A percentile compares a stretch with the other conserved stretches of the same genome.
These are phyloP conservation scores for Salix viminalis DNA, from an alignment of 345 rosid species.

Conservation along the genomic window DNA sequence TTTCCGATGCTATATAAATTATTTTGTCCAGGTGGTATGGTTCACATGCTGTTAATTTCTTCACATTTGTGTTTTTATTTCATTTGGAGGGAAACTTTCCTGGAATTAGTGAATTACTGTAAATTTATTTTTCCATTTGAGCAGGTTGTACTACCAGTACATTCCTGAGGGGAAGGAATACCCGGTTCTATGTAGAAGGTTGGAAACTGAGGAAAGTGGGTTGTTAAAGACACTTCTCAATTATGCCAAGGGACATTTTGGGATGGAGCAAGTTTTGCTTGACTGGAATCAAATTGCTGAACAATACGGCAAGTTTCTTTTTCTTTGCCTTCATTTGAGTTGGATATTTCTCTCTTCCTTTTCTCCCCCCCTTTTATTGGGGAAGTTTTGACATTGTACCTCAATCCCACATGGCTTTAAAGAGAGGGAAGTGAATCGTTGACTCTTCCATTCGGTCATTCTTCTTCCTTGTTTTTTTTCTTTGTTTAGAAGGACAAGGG, in stretches of 20 bases:
- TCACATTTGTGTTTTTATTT: background rate
- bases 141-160: constrained; percentile 67
- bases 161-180: constrained; percentile 80
- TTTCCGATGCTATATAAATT: background rate
- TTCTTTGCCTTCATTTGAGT: background rate
- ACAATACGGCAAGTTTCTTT: constrained; percentile 50
- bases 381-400: background rate
- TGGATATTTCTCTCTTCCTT: background rate
- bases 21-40: background rate
- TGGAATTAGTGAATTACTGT: background rate
- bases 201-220: constrained; percentile 26
- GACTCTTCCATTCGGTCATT: background rate
- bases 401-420: background rate
- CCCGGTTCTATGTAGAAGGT: constrained; percentile 70
- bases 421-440: background rate
- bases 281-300: constrained; percentile 90
- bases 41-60: background rate
- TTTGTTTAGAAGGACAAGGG: background rate
- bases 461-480: background rate
- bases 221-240: constrained; percentile 36
- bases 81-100: background rate
- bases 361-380: background rate
- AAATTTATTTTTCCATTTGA: background rate
- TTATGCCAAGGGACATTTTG: constrained; percentile 21
- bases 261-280: constrained; percentile 66